Conservation (phyloP, 139 green algal species). For the Diplosphaera chodatii region DNA sequence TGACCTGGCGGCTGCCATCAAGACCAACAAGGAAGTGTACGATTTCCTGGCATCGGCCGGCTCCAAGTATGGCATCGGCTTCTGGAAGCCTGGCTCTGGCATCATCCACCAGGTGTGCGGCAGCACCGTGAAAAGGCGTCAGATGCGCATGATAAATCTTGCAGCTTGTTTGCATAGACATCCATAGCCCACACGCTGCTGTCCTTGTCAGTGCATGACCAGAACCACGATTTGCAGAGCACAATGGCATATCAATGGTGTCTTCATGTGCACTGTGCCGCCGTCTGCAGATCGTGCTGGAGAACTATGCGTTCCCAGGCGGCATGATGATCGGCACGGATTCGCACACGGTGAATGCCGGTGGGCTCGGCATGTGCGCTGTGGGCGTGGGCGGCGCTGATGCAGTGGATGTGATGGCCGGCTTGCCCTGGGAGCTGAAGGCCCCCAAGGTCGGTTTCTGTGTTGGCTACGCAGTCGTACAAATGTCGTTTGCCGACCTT, state of each 20-base stretch:
- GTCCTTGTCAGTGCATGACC: too few relatives aligned
- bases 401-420: conserved; percentile 95
- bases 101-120: conserved; percentile 89
- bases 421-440: conserved; percentile 96
- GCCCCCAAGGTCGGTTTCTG: conserved; percentile 60
- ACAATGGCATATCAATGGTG: too few relatives aligned
- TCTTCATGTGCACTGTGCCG: too few relatives aligned
- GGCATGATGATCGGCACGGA: conserved; percentile 96
- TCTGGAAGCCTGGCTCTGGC: conserved; percentile 87
- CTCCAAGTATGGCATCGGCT: conserved; percentile 91
- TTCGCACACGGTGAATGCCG: conserved; percentile 91
- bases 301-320: conserved; percentile 93
- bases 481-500: too few relatives aligned
- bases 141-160: too few relatives aligned
- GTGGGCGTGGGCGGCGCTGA: conserved; percentile 89
- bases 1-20: conserved; percentile 67
- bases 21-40: conserved; percentile 89
- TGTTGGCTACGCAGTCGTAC: too few relatives aligned
- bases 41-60: conserved; percentile 86
- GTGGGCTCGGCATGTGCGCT: conserved; percentile 83
- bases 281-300: conserved; percentile 79
- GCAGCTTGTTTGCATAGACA: too few relatives aligned
- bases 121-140: too few relatives aligned
- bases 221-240: too few relatives aligned
- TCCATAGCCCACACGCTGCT: too few relatives aligned